Evolutionary conservation across 108 stramenopile genomes (phyloP), one percentile per base, ranked within the genome.

Genomic region (Cyclotella baltica): DNA sequence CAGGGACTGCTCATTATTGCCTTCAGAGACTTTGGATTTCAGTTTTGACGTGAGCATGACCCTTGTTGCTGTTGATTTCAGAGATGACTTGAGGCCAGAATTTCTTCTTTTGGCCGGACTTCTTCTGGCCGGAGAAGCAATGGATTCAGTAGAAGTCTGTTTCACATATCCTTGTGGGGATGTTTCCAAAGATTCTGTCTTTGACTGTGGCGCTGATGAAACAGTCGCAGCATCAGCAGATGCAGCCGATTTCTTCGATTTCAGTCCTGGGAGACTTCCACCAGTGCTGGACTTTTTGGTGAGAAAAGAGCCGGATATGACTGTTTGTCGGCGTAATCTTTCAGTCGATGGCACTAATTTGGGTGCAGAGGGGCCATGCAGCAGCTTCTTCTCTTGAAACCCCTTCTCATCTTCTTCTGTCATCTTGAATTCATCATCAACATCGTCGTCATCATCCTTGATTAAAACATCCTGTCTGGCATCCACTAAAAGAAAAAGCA

Each of bases 361-460:
- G n/a, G n/a, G n/a, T n/a, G n/a, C n/a, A n/a, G n/a, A n/a, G n/a
- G n/a, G n/a, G n/a, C n/a, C n/a, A n/a, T 43, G 40, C 6, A 43
- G 40, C 40, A 43, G 40, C 40, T 43, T 13, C 13, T 6, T 43
- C 13, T 43, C 40, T 10, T 43, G 40, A 43, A 43, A 6, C 13
- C 40, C 40, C 13, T 43, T 43, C 40, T 52, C 51, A 20, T 52
- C 51, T 52, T 52, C 18, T n/a, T 52, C 51, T 4, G 11, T n/a
- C 10, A 52, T n/a, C 34, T 34, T 40, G 3, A 65, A 65, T 5
- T 19, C 23, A 2, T 65, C 51, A n/a, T 52, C 51, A n/a, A 43
- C 37, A 2, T 51, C 28, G 2, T 67, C 27, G 37, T 29, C 50
- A 33, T 47, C 67, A 35, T 33, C 27, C 83, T 77, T n/a, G n/a